Percentiles rank a stretch among this genome's conserved stretches.
phyloP scores from a whole-genome alignment of 139 green algal species.

The Chlamydomonas sp. region DNA sequence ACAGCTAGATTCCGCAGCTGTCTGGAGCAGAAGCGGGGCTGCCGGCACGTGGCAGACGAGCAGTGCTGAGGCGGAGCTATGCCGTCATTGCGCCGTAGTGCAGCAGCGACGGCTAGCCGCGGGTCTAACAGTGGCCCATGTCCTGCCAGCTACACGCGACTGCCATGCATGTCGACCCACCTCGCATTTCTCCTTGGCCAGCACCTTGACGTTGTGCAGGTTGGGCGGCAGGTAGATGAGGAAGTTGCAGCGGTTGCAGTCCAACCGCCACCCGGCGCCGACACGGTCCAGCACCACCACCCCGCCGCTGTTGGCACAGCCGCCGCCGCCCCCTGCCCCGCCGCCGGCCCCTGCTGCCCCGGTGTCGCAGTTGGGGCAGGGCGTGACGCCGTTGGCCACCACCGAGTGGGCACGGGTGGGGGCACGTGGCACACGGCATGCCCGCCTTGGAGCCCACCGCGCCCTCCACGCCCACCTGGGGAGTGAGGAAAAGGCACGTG shows the following conservation, averaged over 20 bases:
- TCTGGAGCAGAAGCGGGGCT: no score
- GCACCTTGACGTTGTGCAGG: conserved; percentile 71
- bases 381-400: conserved; percentile 41
- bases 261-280: conserved; percentile 79
- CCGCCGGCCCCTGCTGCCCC: background rate
- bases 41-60: no score
- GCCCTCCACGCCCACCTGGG: conserved; percentile 37
- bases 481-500: background rate
- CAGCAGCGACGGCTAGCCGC: background rate
- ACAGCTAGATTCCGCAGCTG: no score
- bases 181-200: conserved; percentile 59
- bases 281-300: conserved; percentile 85
- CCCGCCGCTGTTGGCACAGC: background rate
- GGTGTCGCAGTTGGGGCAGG: conserved; percentile 72
- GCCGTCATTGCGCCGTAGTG: no score
- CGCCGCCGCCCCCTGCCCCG: background rate
- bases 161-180: conserved; percentile 26
- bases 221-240: conserved; percentile 83
- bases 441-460: conserved; percentile 58
- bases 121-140: background rate
- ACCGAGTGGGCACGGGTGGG: conserved; percentile 79
- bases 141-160: conserved; percentile 45
- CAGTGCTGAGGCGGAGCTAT: no score
- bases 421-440: conserved; percentile 87
- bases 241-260: conserved; percentile 89